A percentile compares a stretch with the other conserved stretches of the same genome.
Evolutionary conservation across 2,329 filamentous ascomycete species (phyloP).

Genomic region (Kalmusia sp.): DNA sequence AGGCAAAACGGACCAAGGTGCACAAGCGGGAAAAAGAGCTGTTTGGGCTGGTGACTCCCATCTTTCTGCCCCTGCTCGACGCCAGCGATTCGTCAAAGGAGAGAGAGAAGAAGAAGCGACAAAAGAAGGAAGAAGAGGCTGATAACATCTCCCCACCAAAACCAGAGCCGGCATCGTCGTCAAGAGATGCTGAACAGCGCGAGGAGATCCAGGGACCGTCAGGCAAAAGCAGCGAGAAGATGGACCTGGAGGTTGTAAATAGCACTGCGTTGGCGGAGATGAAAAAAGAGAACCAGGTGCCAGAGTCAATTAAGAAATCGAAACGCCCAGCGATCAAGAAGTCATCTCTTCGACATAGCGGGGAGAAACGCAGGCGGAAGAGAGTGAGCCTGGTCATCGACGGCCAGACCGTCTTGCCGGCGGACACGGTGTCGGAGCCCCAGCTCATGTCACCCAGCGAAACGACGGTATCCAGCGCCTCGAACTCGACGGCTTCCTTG

Average conservation of each 20-base stretch:
- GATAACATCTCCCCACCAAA: constrained; percentile 14
- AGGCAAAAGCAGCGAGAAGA: constrained; percentile 24
- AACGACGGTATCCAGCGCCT: constrained; percentile 35
- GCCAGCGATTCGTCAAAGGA: constrained; percentile 33
- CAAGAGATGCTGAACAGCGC: constrained; percentile 30
- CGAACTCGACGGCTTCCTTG: constrained; percentile 36
- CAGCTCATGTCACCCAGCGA: constrained; percentile 37
- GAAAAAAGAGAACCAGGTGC: constrained; percentile 18
- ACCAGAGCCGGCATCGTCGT: constrained; percentile 17
- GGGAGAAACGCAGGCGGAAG: constrained; percentile 38
- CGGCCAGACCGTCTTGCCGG: constrained; percentile 46
- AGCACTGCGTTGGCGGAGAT: constrained; percentile 7
- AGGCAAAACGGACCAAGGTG: constrained; percentile 42
- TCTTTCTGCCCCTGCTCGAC: constrained; percentile 46
- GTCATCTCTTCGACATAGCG: constrained; percentile 38
- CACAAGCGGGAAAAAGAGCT: constrained; percentile 48
- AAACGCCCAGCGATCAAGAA: constrained; percentile 40
- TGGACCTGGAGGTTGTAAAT: constrained; percentile 16
- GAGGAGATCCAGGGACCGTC: constrained; percentile 25
- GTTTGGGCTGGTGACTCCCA: constrained; percentile 44
- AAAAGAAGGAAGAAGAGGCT: constrained; percentile 18
- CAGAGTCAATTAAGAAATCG: constrained; percentile 29
- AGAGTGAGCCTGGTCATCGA: constrained; percentile 47
- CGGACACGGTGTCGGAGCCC: constrained; percentile 40
- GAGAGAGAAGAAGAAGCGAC: constrained; percentile 29